phyloP scores from a whole-genome alignment of 352 stramenopile species.

The Discostella stelligera region DNA sequence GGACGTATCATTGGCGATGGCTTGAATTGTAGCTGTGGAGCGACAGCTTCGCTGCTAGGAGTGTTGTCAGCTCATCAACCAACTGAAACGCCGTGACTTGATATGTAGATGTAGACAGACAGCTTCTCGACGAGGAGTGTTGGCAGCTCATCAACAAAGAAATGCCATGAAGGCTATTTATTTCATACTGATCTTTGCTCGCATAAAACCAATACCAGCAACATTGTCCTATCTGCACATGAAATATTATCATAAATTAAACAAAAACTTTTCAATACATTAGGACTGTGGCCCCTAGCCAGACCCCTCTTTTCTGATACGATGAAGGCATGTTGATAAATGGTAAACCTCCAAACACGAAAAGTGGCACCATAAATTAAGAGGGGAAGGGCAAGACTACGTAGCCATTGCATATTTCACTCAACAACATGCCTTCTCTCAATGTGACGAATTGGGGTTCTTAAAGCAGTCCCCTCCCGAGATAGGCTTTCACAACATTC shows the following conservation, averaged over 20 bases:
- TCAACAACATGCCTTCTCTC: background rate
- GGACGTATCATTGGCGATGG: conserved; percentile 32
- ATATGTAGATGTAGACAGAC: conserved; percentile 27
- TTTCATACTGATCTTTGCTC: background rate
- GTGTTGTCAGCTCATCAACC: background rate
- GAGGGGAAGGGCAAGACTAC: no score
- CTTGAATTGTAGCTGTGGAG: conserved; percentile 31
- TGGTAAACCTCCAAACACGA: no score
- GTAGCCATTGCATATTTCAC: background rate
- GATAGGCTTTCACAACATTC: conserved; percentile 24
- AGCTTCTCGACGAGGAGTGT: background rate
- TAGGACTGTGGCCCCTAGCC: background rate
- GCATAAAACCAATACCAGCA: background rate
- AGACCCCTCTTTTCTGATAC: no score
- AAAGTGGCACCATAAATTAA: no score
- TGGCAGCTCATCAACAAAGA: background rate
- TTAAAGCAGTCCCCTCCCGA: conserved; percentile 22
- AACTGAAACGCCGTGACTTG: background rate
- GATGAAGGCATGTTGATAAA: no score
- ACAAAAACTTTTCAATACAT: background rate
- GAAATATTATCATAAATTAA: background rate
- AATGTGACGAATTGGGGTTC: background rate
- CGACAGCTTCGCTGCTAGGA: background rate
- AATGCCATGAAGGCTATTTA: background rate
- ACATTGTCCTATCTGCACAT: background rate